These are phyloP conservation scores for Usnea hakonensis DNA, from an alignment of 495 filamentous ascomycete species.

Conservation along the genomic window DNA sequence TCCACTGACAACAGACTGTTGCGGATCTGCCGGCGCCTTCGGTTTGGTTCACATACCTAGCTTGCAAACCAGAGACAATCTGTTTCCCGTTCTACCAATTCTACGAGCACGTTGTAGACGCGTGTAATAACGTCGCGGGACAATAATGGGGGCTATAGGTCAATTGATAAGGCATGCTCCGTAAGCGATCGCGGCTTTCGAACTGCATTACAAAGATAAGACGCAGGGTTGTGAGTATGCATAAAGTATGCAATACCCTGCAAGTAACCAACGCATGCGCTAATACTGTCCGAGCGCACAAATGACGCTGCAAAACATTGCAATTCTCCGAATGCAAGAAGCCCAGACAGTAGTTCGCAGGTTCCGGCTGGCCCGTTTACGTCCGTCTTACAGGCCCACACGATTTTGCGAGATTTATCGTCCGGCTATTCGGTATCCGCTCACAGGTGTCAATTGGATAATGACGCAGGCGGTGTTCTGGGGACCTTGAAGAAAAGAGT, in stretches of 20 bases:
- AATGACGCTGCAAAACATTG: background rate
- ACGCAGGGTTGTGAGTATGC: background rate
- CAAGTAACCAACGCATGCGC: slow-evolving; percentile 9
- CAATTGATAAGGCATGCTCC: background rate
- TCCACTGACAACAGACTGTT: too few relatives aligned
- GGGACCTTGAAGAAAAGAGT: background rate
- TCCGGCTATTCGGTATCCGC: background rate
- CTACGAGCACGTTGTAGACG: too few relatives aligned
- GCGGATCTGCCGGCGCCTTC: too few relatives aligned
- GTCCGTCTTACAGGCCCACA: background rate
- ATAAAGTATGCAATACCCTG: slow-evolving; percentile 2
- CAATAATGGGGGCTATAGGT: too few relatives aligned
- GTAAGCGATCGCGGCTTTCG: background rate
- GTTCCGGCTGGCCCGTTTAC: background rate
- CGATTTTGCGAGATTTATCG: background rate
- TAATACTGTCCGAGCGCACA: slow-evolving; percentile 6
- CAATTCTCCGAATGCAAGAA: background rate
- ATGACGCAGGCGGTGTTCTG: background rate
- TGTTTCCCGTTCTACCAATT: too few relatives aligned
- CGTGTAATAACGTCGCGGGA: too few relatives aligned
- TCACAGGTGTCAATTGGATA: background rate
- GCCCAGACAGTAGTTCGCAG: background rate
- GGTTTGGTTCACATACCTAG: too few relatives aligned
- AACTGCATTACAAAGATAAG: background rate
- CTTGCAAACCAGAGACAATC: too few relatives aligned